Evolutionary conservation across 306 rosid genomes (phyloP).

Genomic region (Lathyrus sativus): DNA sequence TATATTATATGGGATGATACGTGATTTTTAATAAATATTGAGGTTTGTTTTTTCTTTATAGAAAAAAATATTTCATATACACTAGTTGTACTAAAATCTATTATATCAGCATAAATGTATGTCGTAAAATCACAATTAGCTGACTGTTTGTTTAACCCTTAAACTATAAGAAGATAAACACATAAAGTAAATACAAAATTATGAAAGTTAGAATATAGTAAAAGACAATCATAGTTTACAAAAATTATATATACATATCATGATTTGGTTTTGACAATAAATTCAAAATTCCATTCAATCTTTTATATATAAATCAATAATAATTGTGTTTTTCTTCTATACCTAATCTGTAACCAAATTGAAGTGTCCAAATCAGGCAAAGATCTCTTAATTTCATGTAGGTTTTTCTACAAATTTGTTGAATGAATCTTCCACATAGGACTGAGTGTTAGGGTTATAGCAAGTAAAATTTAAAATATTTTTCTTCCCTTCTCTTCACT

Average conservation of each 20-base stretch:
- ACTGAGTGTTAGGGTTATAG: slow-evolving; percentile 12
- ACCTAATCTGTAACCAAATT: slow-evolving; percentile 2
- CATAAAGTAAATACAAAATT: too few species aligned
- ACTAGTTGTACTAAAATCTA: too few species aligned
- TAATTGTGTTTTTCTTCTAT: neutral
- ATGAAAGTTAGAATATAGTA: neutral
- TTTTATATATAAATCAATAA: slow-evolving; percentile 12
- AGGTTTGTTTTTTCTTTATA: too few species aligned
- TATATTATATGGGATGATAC: too few species aligned
- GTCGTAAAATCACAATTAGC: too few species aligned
- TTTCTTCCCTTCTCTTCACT: slow-evolving; percentile 30
- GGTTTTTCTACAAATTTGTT: slow-evolving; percentile 27
- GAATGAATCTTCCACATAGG: neutral
- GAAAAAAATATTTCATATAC: too few species aligned
- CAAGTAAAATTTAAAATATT: slow-evolving; percentile 33
- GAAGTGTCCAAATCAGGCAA: neutral
- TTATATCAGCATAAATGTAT: too few species aligned
- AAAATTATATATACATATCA: neutral
- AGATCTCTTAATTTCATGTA: neutral
- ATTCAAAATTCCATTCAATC: slow-evolving; percentile 12
- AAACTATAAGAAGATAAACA: too few species aligned
- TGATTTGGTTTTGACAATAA: neutral
- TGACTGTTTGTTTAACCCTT: neutral
- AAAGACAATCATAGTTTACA: slow-evolving; percentile 1
- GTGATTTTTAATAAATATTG: too few species aligned